Conservation (phyloP, 345 rosid species). For the Rhodamnia rubescens region DNA sequence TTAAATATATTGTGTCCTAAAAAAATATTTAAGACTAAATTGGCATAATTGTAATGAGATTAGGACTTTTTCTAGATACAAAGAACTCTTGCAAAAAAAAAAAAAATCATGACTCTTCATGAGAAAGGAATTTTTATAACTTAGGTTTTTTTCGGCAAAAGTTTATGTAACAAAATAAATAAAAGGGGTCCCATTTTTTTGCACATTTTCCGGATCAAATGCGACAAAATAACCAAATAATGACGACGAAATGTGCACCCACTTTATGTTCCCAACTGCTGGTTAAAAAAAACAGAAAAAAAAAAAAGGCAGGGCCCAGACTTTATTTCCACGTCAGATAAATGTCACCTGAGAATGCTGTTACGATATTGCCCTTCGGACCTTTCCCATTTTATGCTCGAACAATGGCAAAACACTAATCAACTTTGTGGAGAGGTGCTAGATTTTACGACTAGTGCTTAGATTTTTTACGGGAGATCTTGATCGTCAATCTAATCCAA, state of each 20-base stretch:
- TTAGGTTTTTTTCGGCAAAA: background rate
- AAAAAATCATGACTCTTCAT: background rate
- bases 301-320: background rate
- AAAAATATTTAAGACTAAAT: no score
- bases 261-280: background rate
- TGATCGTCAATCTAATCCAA: background rate
- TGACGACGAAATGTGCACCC: background rate
- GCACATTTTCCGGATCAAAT: background rate
- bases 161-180: background rate
- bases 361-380: background rate
- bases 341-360: background rate
- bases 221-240: background rate
- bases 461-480: background rate
- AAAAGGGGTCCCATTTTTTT: background rate
- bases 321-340: background rate
- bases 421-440: background rate
- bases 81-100: no score
- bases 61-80: no score
- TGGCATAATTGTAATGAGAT: no score
- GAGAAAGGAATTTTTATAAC: background rate
- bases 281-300: background rate
- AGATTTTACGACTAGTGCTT: background rate
- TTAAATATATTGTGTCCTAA: fast-evolving
- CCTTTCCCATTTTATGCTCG: no score
- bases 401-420: background rate